Conservation (phyloP, 306 rosid species). For the Abrus pulchellus region DNA sequence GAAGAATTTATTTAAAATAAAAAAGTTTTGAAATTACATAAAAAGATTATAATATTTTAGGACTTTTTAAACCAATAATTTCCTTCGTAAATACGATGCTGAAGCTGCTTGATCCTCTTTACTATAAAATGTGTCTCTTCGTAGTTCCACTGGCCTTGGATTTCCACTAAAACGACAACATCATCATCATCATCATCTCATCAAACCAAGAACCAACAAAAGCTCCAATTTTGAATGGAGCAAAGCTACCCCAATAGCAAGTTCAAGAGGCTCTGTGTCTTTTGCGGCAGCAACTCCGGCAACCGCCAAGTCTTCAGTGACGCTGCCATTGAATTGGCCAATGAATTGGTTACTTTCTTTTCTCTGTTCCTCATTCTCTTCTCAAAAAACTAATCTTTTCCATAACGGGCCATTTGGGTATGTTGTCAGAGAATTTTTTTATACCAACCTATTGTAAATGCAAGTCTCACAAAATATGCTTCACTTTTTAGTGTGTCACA, state of each 20-base stretch:
- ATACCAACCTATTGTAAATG: conserved; percentile 33
- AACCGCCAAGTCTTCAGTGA: conserved; percentile 78
- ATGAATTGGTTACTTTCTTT: conserved; percentile 69
- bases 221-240: conserved; percentile 67
- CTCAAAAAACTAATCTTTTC: conserved; percentile 27
- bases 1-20: too few species aligned
- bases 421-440: conserved; percentile 37
- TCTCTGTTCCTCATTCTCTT: conserved; percentile 20
- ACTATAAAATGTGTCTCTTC: neutral
- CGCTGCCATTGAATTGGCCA: conserved; percentile 81
- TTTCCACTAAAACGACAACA: conserved; percentile 32
- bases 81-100: too few species aligned
- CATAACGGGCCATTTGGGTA: conserved; percentile 32
- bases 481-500: conserved; percentile 16
- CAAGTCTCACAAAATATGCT: conserved; percentile 29
- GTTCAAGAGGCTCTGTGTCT: conserved; percentile 83
- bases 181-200: neutral
- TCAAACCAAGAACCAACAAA: neutral
- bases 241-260: conserved; percentile 59
- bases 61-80: too few species aligned
- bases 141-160: conserved; percentile 38
- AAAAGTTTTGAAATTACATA: too few species aligned
- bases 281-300: conserved; percentile 92
- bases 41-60: too few species aligned
- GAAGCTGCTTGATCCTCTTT: neutral